Base-by-base conservation (phyloP, 108 stramenopile genomes). In the Nitzschia inconspicua region DNA sequence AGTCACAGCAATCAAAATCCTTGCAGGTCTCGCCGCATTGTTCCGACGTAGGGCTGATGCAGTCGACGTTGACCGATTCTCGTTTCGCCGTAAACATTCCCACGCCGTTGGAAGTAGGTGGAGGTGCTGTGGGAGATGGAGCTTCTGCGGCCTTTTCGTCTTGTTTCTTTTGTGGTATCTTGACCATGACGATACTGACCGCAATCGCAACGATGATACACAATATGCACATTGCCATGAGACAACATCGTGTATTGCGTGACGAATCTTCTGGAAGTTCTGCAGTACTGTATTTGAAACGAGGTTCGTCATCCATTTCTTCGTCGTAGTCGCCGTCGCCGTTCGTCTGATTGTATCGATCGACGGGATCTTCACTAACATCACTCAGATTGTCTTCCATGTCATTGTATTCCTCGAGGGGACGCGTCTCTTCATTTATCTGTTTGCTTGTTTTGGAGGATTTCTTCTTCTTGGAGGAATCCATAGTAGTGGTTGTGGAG, bases 261-360 rank as follows among this genome's bases (percentile, higher is more conserved):
- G 19, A 36, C 10, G n/a, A 14, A n/a, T 37, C 47, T 16, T 66
- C 37, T 6, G 32, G 47, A 31, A 66, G 44, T 1, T 47, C 56
- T 8, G 56, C 65, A 0, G 65, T 66, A 3, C 54, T 56, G 36
- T 66, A 66, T 36, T 66, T 66, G 39, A 66, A 66, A 16, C 56
- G 55, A 49, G 65, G 65, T 25, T 66, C 65, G 4, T 57, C 56
- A 28, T 58, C 13, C 11, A 43, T 41, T 6, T 54, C 65, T 3
- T 34, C 54, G n/a, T 36, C 64, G 5, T 52, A 11, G 7, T 57
- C 56, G 20, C 36, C 54, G 14, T 44, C 36, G 30, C 54, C 53
- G 24, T 54, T 6, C 10, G 34, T 35, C 5, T 37, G 4, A 1
- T 13, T 19, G 53, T 54, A 54, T 5, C n/a, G 23, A 32, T 54